A percentile compares a stretch with the other conserved stretches of the same genome.
These are phyloP conservation scores for Sequoia sempervirens DNA, from an alignment of 75 land plant genomes.

Conservation along the genomic window DNA sequence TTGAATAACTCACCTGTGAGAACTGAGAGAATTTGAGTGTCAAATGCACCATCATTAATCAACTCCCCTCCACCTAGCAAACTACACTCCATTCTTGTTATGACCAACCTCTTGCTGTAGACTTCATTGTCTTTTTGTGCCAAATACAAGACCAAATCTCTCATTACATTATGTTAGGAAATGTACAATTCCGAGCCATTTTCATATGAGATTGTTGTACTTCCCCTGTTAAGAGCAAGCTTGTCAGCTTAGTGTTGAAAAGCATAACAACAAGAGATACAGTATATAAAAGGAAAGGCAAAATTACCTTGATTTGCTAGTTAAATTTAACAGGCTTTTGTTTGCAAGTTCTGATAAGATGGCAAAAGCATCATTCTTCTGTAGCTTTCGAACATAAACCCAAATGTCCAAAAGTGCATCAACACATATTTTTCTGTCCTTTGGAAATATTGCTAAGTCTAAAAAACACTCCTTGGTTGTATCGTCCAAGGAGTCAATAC, in stretches of 20 bases:
- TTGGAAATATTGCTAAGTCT: constrained; percentile 52
- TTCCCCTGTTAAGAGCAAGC: neutral
- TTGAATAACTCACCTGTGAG: constrained; percentile 34
- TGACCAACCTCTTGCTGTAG: constrained; percentile 35
- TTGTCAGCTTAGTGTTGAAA: neutral
- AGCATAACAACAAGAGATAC: neutral
- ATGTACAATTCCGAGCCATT: constrained; percentile 6
- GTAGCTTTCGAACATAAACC: constrained; percentile 42
- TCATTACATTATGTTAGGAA: constrained; percentile 50
- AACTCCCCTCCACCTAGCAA: constrained; percentile 54
- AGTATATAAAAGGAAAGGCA: neutral
- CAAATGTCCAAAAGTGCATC: constrained; percentile 49
- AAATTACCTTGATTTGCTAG: too few relatives aligned
- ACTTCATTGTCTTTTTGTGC: constrained; percentile 14
- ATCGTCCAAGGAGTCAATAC: neutral
- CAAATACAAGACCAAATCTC: constrained; percentile 51
- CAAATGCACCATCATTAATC: constrained; percentile 25
- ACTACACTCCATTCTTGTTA: constrained; percentile 36
- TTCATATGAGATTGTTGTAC: constrained; percentile 14
- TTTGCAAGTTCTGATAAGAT: too few relatives aligned
- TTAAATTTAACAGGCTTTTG: too few relatives aligned
- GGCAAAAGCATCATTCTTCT: constrained; percentile 12
- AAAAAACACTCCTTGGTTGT: constrained; percentile 44
- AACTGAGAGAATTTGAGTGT: constrained; percentile 12
- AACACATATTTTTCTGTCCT: constrained; percentile 12